Base-by-base conservation (phyloP, 148 eudicot species). In the Diospyros kaki region DNA sequence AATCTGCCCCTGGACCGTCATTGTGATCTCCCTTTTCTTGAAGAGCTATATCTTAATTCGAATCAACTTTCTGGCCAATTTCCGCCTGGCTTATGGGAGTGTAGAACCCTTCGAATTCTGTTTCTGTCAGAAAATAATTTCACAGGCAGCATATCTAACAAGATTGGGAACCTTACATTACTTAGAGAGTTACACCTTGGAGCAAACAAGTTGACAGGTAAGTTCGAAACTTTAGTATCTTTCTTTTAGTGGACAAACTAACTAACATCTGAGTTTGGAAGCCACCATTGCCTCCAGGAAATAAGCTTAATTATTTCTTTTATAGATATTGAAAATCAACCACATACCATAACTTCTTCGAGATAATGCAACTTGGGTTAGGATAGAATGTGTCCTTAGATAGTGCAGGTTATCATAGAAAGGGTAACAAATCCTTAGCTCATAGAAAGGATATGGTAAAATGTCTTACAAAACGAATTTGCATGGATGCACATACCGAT, bases 11-110 rank as follows among this genome's bases (percentile, higher is more conserved):
- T n/a, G 11, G 39, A 40, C 69, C 41, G n/a, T 9, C 60, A 52
- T 48, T 15, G n/a, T 52, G 44, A 61, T 9, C 73, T 65, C 46
- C 65, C 77, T 38, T 53, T 48, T 14, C 77, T 79, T 43, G 74
- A 79, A 65, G 44, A 64, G 46, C 69, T 79, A 1, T 50, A 39
- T 73, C 77, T 79, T 52, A 0, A 28, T 2, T 39, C 28, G 38
- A 79, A 79, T 74, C 53, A 5, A 13, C 74, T 79, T 12, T 73
- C 69, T 41, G 81, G 73, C 46, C 67, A 3, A 38, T 41, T 73
- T 67, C 71, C 64, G 0, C 46, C 54, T 44, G 64, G 10, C 58
- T 6, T 73, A 14, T 78, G 72, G 76, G 60, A 73, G 10, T 78
- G 72, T 46, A 78, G 52, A 58, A 28, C 43, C 9, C 76, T 78